Evolutionary conservation across 768 basidiomycete genomes (phyloP).

Genomic region (Auriscalpium microsporum): DNA sequence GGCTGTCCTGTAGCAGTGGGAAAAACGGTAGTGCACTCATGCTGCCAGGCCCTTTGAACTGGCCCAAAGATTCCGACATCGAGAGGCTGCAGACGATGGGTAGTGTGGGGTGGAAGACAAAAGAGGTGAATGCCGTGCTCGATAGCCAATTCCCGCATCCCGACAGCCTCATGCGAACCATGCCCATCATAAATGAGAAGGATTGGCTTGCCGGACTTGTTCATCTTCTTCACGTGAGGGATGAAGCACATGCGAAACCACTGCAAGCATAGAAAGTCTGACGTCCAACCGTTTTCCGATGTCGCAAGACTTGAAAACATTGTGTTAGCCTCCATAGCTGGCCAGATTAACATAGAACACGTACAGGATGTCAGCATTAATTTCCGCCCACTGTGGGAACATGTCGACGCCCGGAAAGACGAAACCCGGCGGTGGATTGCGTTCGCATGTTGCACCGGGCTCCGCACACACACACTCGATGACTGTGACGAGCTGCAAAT

Average conservation of each 20-base stretch:
- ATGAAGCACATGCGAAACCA: background rate
- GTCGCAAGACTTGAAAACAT: background rate
- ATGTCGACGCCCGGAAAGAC: too few species aligned
- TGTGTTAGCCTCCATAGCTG: too few species aligned
- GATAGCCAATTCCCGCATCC: background rate
- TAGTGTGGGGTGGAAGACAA: background rate
- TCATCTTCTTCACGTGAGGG: background rate
- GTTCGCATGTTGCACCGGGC: too few species aligned
- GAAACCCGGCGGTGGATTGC: too few species aligned
- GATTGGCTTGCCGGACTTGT: background rate
- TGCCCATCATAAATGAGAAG: constrained; percentile 3
- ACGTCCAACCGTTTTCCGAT: background rate
- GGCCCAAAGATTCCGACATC: background rate
- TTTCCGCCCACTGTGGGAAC: too few species aligned
- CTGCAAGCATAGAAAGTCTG: background rate
- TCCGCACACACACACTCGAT: too few species aligned
- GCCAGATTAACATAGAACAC: background rate
- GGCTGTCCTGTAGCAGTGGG: too few species aligned
- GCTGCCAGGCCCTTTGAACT: background rate
- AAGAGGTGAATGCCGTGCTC: background rate
- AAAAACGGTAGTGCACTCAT: background rate
- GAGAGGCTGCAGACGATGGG: constrained; percentile 1
- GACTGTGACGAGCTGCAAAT: too few species aligned
- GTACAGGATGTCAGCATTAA: too few species aligned
- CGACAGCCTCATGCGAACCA: background rate